phyloP scores from a whole-genome alignment of 139 green algal species.

The Coelastrella sp. region DNA sequence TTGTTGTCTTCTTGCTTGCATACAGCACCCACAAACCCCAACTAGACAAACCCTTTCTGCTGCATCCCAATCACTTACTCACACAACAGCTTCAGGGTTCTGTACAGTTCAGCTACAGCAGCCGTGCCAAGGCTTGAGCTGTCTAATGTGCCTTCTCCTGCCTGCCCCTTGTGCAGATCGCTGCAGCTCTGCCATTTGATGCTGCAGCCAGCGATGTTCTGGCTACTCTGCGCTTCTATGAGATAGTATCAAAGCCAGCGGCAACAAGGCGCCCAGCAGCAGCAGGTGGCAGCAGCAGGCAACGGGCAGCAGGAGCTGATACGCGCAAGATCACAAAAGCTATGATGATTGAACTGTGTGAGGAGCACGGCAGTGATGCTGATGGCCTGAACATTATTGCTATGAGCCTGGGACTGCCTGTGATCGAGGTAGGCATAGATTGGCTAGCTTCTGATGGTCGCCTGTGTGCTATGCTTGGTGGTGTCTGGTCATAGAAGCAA shows the following conservation, averaged over 20 bases:
- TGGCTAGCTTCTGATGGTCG: neutral
- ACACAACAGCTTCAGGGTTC: too few relatives aligned
- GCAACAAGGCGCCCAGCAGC: neutral
- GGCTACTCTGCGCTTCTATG: constrained; percentile 26
- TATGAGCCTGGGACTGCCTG: constrained; percentile 37
- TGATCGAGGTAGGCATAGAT: constrained; percentile 1
- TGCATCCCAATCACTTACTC: too few relatives aligned
- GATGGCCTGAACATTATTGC: constrained; percentile 48
- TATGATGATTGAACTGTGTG: constrained; percentile 47
- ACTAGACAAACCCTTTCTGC: too few relatives aligned
- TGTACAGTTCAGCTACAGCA: too few relatives aligned
- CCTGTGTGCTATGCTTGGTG: neutral
- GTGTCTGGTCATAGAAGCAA: too few relatives aligned
- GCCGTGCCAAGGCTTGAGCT: too few relatives aligned
- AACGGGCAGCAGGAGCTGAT: neutral
- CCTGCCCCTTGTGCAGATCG: constrained; percentile 11
- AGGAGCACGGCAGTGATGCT: constrained; percentile 23
- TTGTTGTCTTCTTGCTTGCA: too few relatives aligned
- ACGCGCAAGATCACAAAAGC: neutral
- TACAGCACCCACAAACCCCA: too few relatives aligned
- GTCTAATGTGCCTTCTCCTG: too few relatives aligned
- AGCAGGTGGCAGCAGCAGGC: neutral
- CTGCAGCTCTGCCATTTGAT: neutral
- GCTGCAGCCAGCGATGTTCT: constrained; percentile 16
- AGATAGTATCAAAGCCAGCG: neutral